These are phyloP conservation scores for Akanthomyces uredinophilus DNA, from an alignment of 2,329 filamentous ascomycete species.

Conservation along the genomic window DNA sequence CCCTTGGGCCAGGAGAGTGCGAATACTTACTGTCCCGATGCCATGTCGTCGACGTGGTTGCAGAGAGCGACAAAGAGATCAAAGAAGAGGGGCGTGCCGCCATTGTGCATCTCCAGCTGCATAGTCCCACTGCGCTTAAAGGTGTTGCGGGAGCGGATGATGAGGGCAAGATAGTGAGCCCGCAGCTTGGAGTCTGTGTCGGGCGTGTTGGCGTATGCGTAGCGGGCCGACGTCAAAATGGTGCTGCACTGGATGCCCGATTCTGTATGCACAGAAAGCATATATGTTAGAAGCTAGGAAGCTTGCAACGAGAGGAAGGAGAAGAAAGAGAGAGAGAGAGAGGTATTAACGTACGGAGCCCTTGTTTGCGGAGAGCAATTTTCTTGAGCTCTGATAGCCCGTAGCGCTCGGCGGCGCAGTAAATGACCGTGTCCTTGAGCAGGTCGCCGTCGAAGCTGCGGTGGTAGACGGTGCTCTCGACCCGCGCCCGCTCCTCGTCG, in stretches of 20 bases:
- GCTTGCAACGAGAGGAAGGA: neutral
- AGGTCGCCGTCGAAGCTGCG: conserved; percentile 60
- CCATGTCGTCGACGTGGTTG: conserved; percentile 76
- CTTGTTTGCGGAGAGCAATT: conserved; percentile 81
- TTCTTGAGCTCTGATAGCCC: conserved; percentile 79
- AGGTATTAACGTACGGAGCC: conserved; percentile 58
- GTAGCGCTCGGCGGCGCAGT: conserved; percentile 83
- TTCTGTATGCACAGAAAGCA: conserved; percentile 38
- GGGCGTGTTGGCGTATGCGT: conserved; percentile 82
- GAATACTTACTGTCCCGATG: conserved; percentile 47
- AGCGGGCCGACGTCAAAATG: conserved; percentile 81
- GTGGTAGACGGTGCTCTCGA: conserved; percentile 65
- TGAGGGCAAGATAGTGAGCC: conserved; percentile 86
- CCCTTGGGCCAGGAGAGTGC: too few relatives aligned
- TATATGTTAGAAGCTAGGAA: neutral
- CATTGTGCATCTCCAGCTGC: conserved; percentile 90
- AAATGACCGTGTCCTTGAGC: conserved; percentile 84
- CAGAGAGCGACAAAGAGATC: conserved; percentile 90
- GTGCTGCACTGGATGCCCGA: conserved; percentile 79
- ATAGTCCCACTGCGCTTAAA: conserved; percentile 94
- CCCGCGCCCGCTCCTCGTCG: conserved; percentile 39
- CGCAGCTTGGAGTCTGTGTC: conserved; percentile 86
- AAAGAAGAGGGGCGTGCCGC: conserved; percentile 80
- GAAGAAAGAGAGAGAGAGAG: too few relatives aligned
- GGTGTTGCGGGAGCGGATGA: conserved; percentile 79